Evolutionary conservation across 345 rosid genomes (phyloP).

Genomic region (Citrus glauca): DNA sequence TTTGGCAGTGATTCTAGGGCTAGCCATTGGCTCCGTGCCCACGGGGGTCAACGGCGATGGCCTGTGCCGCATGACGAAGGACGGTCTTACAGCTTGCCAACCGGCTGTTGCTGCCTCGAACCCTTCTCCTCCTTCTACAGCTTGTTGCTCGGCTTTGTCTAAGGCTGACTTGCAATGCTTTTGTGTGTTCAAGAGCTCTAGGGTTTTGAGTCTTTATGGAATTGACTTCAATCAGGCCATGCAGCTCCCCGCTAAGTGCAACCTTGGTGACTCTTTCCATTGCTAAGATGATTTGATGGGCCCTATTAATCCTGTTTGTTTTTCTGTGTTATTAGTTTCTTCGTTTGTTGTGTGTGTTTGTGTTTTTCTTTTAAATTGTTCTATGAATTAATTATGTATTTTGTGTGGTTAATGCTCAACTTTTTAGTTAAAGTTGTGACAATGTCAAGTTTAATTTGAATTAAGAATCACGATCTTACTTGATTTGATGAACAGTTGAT

Average conservation of each 20-base stretch:
- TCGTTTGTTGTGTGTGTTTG: no score
- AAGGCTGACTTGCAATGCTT: background rate
- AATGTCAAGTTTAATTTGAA: no score
- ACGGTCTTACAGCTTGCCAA: background rate
- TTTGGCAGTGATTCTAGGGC: background rate
- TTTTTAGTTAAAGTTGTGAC: no score
- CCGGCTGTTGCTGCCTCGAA: background rate
- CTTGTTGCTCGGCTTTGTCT: background rate
- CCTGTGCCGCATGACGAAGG: background rate
- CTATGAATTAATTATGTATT: no score
- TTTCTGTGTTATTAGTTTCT: background rate
- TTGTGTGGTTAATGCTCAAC: no score
- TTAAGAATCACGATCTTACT: no score
- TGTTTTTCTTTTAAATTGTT: no score
- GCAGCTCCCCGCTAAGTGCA: background rate
- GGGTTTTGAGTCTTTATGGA: background rate
- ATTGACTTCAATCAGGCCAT: background rate
- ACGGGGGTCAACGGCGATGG: background rate
- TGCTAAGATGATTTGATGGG: background rate
- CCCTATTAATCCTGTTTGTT: background rate
- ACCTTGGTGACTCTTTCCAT: background rate
- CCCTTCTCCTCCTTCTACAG: background rate
- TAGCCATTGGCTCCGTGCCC: background rate
- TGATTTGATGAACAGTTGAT: no score
- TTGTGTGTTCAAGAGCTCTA: background rate